A percentile compares a stretch with the other conserved stretches of the same genome.
Evolutionary conservation across 2,329 filamentous ascomycete genomes (phyloP).

Genomic region (Nectriaceae sp.): DNA sequence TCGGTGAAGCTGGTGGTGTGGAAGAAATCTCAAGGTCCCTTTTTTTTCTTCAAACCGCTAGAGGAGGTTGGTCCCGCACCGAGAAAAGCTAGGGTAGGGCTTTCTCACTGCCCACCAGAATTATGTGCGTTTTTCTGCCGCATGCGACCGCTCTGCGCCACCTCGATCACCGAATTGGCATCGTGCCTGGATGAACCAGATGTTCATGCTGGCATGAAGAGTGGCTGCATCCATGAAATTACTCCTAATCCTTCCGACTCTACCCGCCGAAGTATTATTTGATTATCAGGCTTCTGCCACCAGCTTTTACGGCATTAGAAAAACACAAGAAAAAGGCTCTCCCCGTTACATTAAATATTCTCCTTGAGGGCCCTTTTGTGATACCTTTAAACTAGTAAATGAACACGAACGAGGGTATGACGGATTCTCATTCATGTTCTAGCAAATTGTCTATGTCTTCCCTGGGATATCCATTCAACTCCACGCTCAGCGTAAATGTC

Average conservation of each 20-base stretch:
- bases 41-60: constrained; percentile 20
- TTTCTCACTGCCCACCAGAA: constrained; percentile 27
- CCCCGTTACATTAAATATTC: too few species aligned
- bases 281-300: too few species aligned
- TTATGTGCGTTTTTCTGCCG: constrained; percentile 36
- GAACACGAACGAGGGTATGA: constrained; percentile 3
- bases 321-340: too few species aligned
- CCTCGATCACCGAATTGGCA: constrained; percentile 28
- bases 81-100: constrained; percentile 36
- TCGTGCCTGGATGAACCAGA: constrained; percentile 30
- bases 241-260: constrained; percentile 99
- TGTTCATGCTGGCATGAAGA: constrained; percentile 99
- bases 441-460: neutral
- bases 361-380: too few species aligned
- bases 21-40: constrained; percentile 8
- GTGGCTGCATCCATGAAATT: constrained; percentile 99
- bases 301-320: too few species aligned
- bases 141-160: constrained; percentile 36
- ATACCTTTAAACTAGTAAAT: constrained; percentile 14
- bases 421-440: neutral
- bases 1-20: constrained; percentile 22
- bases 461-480: neutral
- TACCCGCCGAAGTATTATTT: constrained; percentile 98
- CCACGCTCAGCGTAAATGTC: neutral
- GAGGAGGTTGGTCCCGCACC: constrained; percentile 10